Percentiles rank a stretch among this genome's conserved stretches.
Evolutionary conservation across 768 basidiomycete genomes (phyloP).

Genomic region (Xerocomellus chrysenteron): DNA sequence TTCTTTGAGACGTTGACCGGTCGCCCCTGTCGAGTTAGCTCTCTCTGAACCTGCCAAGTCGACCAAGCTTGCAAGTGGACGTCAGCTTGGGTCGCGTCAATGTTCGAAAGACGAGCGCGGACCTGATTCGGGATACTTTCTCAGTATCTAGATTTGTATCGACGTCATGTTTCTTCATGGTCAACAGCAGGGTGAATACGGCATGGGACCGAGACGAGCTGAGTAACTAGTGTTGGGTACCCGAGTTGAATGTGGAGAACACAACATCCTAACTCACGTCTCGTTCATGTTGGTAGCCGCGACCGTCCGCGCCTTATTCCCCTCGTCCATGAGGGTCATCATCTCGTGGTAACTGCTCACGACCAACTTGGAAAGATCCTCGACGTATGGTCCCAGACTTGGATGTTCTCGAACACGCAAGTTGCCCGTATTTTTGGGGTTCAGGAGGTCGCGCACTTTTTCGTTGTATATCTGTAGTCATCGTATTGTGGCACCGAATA

Average conservation of each 20-base stretch:
- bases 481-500: not conserved
- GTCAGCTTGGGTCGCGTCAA: slow-evolving; percentile 9
- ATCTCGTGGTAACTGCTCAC: slow-evolving; percentile 93
- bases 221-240: slow-evolving; percentile 11
- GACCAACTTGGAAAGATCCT: slow-evolving; percentile 91
- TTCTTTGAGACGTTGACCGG: slow-evolving; percentile 93
- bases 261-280: slow-evolving; percentile 57
- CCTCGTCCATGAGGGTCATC: slow-evolving; percentile 99
- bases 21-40: slow-evolving; percentile 97
- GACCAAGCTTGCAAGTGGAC: slow-evolving; percentile 60
- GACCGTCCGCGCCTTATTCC: slow-evolving; percentile 97
- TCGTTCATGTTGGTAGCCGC: slow-evolving; percentile 99
- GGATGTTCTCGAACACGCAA: slow-evolving; percentile 97
- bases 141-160: slow-evolving; percentile 90
- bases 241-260: not conserved
- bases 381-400: slow-evolving; percentile 95
- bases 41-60: slow-evolving; percentile 97
- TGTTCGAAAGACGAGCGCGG: slow-evolving; percentile 16
- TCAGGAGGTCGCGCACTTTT: slow-evolving; percentile 95
- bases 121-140: slow-evolving; percentile 98
- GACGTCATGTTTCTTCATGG: slow-evolving; percentile 86
- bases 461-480: slow-evolving; percentile 83
- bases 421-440: slow-evolving; percentile 96
- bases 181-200: slow-evolving; percentile 93
- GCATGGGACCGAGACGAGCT: slow-evolving; percentile 97